Conservation (phyloP, 2,329 filamentous ascomycete genomes). For the Ascochyta fabae region DNA sequence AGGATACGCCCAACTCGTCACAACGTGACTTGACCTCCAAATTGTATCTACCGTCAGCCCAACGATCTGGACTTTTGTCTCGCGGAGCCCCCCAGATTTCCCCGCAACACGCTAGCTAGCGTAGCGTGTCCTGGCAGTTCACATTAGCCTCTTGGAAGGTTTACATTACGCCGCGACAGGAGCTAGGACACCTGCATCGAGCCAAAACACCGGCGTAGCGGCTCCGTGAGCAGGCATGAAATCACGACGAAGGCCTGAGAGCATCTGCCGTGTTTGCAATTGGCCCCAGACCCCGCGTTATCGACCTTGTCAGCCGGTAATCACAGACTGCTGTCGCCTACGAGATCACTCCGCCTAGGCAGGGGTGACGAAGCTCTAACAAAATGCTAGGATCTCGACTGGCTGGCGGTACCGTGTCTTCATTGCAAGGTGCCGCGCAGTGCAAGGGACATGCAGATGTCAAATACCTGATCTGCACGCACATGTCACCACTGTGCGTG, state of each 20-base stretch:
- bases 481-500: background rate
- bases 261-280: conserved; percentile 13
- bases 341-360: background rate
- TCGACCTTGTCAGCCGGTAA: background rate
- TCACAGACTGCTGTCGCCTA: background rate
- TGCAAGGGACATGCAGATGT: background rate
- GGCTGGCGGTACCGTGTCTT: background rate
- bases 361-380: background rate
- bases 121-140: conserved; percentile 11
- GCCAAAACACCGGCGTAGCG: background rate
- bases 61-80: conserved; percentile 3
- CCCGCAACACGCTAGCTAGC: conserved; percentile 3
- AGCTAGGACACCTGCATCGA: conserved; percentile 5
- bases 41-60: background rate
- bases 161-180: conserved; percentile 1
- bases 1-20: background rate
- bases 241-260: background rate
- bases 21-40: background rate
- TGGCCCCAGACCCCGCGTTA: conserved; percentile 9
- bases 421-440: background rate
- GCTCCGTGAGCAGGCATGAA: background rate
- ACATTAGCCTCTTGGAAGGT: conserved; percentile 8
- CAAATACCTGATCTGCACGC: background rate
- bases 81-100: conserved; percentile 5
- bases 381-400: background rate